A percentile compares a stretch with the other conserved stretches of the same genome.
Conservation (phyloP, 441 rosid species). For the Pelargonium citronellum region DNA sequence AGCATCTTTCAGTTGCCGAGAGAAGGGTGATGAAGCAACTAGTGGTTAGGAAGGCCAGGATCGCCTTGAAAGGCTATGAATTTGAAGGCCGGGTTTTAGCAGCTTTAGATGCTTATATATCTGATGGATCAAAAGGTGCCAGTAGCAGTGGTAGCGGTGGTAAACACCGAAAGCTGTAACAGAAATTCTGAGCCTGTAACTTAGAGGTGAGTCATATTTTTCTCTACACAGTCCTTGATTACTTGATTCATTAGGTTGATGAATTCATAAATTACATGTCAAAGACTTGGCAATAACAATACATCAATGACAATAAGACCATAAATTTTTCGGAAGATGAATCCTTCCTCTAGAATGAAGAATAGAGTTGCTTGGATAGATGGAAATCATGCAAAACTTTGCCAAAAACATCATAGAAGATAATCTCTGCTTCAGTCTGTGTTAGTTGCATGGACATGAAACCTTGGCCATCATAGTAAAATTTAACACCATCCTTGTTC, state of each 20-base stretch:
- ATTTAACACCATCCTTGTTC: constrained; percentile 40
- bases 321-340: too few species aligned
- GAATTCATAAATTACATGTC: too few species aligned
- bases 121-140: constrained; percentile 16
- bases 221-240: too few species aligned
- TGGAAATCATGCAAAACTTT: constrained; percentile 45
- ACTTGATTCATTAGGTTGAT: too few species aligned
- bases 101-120: constrained; percentile 20
- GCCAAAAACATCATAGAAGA: constrained; percentile 47
- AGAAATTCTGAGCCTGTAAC: too few species aligned
- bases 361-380: constrained; percentile 21
- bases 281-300: too few species aligned
- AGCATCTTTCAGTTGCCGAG: constrained; percentile 25
- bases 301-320: too few species aligned
- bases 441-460: constrained; percentile 52
- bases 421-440: constrained; percentile 21
- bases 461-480: constrained; percentile 67
- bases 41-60: constrained; percentile 20
- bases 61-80: constrained; percentile 21
- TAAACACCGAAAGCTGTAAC: constrained; percentile 13
- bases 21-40: constrained; percentile 25
- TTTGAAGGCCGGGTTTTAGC: constrained; percentile 17
- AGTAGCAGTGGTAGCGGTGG: constrained; percentile 17
- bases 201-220: too few species aligned
- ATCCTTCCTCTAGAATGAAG: constrained; percentile 3